Base-by-base conservation (phyloP, 2,329 filamentous ascomycete species). In the Fusarium agapanthi region DNA sequence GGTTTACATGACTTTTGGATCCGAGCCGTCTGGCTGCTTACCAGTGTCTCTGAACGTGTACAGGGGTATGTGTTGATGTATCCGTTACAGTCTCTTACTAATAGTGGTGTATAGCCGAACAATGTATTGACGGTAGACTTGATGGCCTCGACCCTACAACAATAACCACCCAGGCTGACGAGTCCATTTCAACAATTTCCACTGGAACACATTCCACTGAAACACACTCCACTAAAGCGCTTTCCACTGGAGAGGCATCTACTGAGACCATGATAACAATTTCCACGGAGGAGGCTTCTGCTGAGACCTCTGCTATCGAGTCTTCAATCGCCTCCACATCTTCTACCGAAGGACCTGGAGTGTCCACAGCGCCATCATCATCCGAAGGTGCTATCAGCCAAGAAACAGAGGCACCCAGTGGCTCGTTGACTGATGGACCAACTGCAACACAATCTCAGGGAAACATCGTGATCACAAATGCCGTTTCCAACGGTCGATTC, bases 1-100 rank as follows among this genome's bases (percentile, higher is more conserved):
- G 30, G 60, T 65, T 51, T 65, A 65, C 24, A 65, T 65, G 9
- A 11, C 26, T 4, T 57, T 65, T 20, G 22, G 6, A 5, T 65
- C 37, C 10, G 37, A 37, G 30, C 63, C 63, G 2, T 7, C 22
- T 4, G 48, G 26, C 9, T 65, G 63, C 4, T 18, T 43, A 5
- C 9, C 13, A 2, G 58, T 65, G 5, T 38, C 59, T 9, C 34
- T 65, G 8, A 45, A n/a, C 24, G 30, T 57, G 6, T 57, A 48
- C 7, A 24, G n/a, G 28, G 54, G 54, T 35, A 10, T 18, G 24
- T 8, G 4, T 16, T 16, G 11, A 14, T 12, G 4, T 6, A 7
- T 3, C 8, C 3, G 12, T n/a, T 26, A 3, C 6, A 4, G 12
- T 15, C 12, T 5, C 11, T 14, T 26, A 18, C 40, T 48, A 15